Evolutionary conservation across 495 filamentous ascomycete genomes (phyloP).

Genomic region (Penicillium longicatenatum): DNA sequence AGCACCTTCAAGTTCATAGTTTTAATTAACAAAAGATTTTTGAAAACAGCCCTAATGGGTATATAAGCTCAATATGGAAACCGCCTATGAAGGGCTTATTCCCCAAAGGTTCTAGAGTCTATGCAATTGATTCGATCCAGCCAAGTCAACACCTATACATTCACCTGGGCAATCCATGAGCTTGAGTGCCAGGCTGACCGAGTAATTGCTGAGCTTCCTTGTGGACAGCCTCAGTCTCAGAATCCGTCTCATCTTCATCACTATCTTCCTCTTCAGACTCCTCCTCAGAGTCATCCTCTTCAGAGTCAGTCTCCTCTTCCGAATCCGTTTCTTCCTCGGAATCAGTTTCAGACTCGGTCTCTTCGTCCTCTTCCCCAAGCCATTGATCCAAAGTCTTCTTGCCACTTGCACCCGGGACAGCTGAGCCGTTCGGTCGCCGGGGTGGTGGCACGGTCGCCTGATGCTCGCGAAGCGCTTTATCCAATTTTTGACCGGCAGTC

Average conservation of each 20-base stretch:
- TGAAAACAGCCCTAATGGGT: no score
- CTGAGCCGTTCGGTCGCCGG: conserved; percentile 18
- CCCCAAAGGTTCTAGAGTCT: not conserved
- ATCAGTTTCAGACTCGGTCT: conserved; percentile 48
- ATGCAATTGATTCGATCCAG: not conserved
- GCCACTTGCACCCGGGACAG: conserved; percentile 30
- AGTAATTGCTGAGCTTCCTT: conserved; percentile 31
- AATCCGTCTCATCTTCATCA: conserved; percentile 47
- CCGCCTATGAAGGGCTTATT: no score
- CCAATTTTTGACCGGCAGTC: conserved; percentile 67
- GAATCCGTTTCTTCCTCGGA: conserved; percentile 50
- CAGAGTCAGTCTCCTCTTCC: conserved; percentile 42
- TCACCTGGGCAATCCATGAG: not conserved
- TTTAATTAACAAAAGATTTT: no score
- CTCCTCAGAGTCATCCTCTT: conserved; percentile 50
- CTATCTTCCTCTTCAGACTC: conserved; percentile 41
- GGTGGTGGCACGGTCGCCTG: conserved; percentile 27
- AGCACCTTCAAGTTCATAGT: no score
- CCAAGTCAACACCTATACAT: conserved; percentile 8
- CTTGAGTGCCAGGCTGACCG: not conserved
- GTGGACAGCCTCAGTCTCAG: conserved; percentile 32
- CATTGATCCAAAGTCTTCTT: conserved; percentile 86
- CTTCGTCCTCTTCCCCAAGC: conserved; percentile 60
- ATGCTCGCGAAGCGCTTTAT: conserved; percentile 52
- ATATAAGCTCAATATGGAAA: no score